Base-by-base conservation (phyloP, 2,329 filamentous ascomycete genomes). In the Fusarium oligoseptatum region DNA sequence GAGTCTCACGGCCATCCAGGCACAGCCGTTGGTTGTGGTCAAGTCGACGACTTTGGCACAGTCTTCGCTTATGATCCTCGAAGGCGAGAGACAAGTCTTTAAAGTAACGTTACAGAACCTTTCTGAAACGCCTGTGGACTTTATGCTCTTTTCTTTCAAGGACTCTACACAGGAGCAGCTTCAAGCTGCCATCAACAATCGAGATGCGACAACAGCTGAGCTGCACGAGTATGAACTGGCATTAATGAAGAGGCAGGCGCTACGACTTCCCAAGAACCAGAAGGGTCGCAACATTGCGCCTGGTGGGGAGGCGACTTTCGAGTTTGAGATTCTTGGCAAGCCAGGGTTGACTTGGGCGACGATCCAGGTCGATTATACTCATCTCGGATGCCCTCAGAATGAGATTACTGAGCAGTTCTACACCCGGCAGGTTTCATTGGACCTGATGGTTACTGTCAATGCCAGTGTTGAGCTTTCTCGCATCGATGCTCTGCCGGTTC, bases 401-500 rank as follows among this genome's bases (percentile, higher is more conserved):
- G 91, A 95, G 66, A 85, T 95, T 2, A 87, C 89, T 27, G 91
- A 93, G 39, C 88, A 90, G 37, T 97, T 98, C 79, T 94, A 95
- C 79, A 98, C 95, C 0, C 90, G 95, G 43, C 94, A 97, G 80
- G 88, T 97, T 17, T 92, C 92, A 20, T 87, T 97, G 32, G 93
- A 95, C 15, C 85, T 98, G 67, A 94, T 93, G 0, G 90, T 98
- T 17, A 98, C 96, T 6, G 96, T 98, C 57, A 98, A 98, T 80
- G 94, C 95, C 4, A 97, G 95, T 78, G 88, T 98, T 29, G 95
- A 98, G 79, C 86, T 98, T 11, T 88, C 92, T 37, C 89, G 94
- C 41, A 91, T 95, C 74, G 95, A 98, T 78, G 88, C 97, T 20
- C 83, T 97, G 37, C 92, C 95, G 1, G 88, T 97, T 12, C 90